Conservation (phyloP, 495 filamentous ascomycete genomes). For the Penicillium angulare region DNA sequence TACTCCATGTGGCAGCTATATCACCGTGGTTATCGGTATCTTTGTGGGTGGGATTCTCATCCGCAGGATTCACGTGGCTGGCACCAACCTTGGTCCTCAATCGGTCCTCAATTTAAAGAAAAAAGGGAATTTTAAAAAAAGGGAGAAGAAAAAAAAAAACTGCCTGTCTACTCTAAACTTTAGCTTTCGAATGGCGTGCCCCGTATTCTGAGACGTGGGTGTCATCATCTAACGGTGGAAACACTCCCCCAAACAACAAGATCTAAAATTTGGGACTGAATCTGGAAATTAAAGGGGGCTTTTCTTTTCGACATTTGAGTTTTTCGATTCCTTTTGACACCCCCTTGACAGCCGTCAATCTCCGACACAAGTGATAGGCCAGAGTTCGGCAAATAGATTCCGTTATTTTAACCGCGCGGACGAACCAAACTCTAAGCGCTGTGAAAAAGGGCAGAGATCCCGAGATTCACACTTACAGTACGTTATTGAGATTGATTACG, state of each 20-base stretch:
- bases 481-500: not conserved
- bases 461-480: not conserved
- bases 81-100: too few species aligned
- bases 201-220: too few species aligned
- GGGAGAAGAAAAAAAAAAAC: too few species aligned
- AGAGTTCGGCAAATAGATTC: constrained; percentile 3
- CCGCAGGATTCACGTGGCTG: constrained; percentile 19
- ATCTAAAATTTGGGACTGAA: not conserved
- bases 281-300: not conserved
- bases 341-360: not conserved
- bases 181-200: too few species aligned
- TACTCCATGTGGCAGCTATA: constrained; percentile 13
- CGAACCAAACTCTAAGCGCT: constrained; percentile 18
- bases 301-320: too few species aligned
- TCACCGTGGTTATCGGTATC: too few species aligned
- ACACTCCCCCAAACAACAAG: too few species aligned
- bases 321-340: too few species aligned
- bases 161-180: too few species aligned
- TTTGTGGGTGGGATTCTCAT: not conserved
- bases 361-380: not conserved
- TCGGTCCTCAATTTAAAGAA: too few species aligned
- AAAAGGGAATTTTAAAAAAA: too few species aligned
- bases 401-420: constrained; percentile 14
- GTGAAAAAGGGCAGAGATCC: constrained; percentile 16
- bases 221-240: too few species aligned